Evolutionary conservation across 495 filamentous ascomycete species (phyloP), one percentile per base, ranked within the genome.

Genomic region (Articulospora tetracladia): DNA sequence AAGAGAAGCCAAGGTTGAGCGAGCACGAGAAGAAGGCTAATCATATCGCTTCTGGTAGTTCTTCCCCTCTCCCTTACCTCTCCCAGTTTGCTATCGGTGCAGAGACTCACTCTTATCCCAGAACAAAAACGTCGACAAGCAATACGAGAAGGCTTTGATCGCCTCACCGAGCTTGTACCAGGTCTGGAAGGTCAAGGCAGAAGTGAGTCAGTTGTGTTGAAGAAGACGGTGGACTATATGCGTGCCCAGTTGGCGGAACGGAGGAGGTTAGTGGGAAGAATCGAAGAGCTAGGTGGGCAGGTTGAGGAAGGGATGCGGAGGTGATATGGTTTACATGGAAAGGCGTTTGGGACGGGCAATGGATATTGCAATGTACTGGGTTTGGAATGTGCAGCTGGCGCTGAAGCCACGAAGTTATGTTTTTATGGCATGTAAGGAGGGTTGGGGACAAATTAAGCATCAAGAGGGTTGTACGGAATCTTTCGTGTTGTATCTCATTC

Each of bases 21-120:
- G 90, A 93, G 56, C 82, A 88, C 60, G 88, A 96, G 70, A 96
- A 94, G 78, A 95, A 94, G 73, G 84, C 84, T 61, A 97, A 96
- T 65, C 92, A 96, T 68, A 94, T 96, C 64, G 84, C 83, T 10
- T 92, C 89, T 1, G 79, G 79, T 81, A 60, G 10, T 7, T 0
- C 55, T 12, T n/a, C n/a, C n/a, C 39, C 7, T 44, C 53, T 41
- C 19, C 50, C 49, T 49, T 30, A 36, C 23, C 27, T 13, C 24
- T 47, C 39, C 44, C 55, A 52, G 12, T n/a, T 62, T 4, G 2
- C 2, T 34, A 48, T 39, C 28, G 20, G n/a, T 44, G 24, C 22
- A n/a, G n/a, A n/a, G n/a, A n/a, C n/a, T n/a, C n/a, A 24, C 8
- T 8, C 53, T 23, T 26, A 7, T 8, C 4, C 24, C 39, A 83